Evolutionary conservation across 108 stramenopile species (phyloP), one percentile per base, ranked within the genome.

Genomic region (Skeletonema potamos): DNA sequence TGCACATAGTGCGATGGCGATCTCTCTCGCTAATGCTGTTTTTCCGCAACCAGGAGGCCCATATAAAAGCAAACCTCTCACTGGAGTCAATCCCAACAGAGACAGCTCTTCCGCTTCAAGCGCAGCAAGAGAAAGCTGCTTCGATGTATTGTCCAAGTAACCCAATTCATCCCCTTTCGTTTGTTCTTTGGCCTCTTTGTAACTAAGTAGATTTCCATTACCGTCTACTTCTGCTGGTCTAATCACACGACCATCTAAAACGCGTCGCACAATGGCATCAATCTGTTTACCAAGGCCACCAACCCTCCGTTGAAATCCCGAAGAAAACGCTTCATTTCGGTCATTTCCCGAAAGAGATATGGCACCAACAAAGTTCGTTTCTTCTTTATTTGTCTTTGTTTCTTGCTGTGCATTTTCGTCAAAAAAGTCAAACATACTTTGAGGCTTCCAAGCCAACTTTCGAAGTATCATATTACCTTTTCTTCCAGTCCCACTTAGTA

Each of bases 31-130:
- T 26, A 96, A 80, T 2, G 89, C 86, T 9, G 96, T 98, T 82
- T 97, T 97, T 22, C 94, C 96, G 34, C 91, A 92, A 11, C 95
- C 95, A 0, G 97, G 94, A 27, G 92, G 94, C 1, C 95, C 92
- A 57, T 87, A 89, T 6, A 93, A 66, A 11, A 91, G 59, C 29
- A 92, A 56, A 15, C 15, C 94, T 37, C 87, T 81, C 13, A 96
- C 94, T n/a, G 95, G 91, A 26, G 81, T 70, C 61, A 96, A 66
- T 11, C 97, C 97, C 60, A 97, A 77, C 39, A 81, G 81, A 67
- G 86, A 80, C 77, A 97, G 84, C 62, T 89, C 89, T 65, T 88
- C 90, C 7, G 96, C 90, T 68, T 97, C 94, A 68, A 77, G 27
- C 18, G 82, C 64, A 34, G 77, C 73, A n/a, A 67, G 32, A 11